These are phyloP conservation scores for Penicillium frequentans DNA, from an alignment of 2,329 filamentous ascomycete genomes.

Conservation along the genomic window DNA sequence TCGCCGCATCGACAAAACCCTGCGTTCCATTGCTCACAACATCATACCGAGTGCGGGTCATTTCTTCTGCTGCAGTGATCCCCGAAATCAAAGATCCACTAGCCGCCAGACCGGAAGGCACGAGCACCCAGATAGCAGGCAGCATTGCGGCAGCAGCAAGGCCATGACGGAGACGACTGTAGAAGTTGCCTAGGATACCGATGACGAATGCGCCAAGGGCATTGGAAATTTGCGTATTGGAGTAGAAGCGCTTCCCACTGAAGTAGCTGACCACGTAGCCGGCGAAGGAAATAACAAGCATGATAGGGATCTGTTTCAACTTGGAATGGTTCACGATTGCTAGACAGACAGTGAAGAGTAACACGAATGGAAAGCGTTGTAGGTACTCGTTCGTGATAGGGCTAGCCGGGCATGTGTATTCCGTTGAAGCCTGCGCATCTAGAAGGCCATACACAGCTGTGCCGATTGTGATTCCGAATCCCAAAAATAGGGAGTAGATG, in stretches of 20 bases:
- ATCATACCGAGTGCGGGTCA: slow-evolving; percentile 33
- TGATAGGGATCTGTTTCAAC: slow-evolving; percentile 73
- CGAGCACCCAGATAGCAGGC: slow-evolving; percentile 77
- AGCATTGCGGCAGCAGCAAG: slow-evolving; percentile 82
- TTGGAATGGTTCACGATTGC: slow-evolving; percentile 80
- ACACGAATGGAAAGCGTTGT: slow-evolving; percentile 70
- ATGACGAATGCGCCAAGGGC: slow-evolving; percentile 75
- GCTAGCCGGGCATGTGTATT: slow-evolving; percentile 50
- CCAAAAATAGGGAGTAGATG: slow-evolving; percentile 71
- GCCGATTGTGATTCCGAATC: slow-evolving; percentile 70
- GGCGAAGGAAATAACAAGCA: slow-evolving; percentile 70
- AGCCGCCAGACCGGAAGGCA: slow-evolving; percentile 60
- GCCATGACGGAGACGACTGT: slow-evolving; percentile 70
- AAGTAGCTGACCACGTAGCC: slow-evolving; percentile 78
- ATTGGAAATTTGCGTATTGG: slow-evolving; percentile 73
- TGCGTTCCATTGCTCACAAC: slow-evolving; percentile 29
- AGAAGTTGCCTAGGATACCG: slow-evolving; percentile 75
- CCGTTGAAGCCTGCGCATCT: slow-evolving; percentile 54
- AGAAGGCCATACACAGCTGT: slow-evolving; percentile 64
- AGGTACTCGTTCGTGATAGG: slow-evolving; percentile 44
- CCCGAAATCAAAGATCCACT: slow-evolving; percentile 58
- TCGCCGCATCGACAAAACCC: slow-evolving; percentile 31
- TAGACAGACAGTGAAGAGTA: slow-evolving; percentile 69
- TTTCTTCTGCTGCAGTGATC: slow-evolving; percentile 58
- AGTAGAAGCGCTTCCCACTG: slow-evolving; percentile 63